These are phyloP conservation scores for Phtheirospermum japonicum DNA, from an alignment of 257 asterid species.

Conservation along the genomic window DNA sequence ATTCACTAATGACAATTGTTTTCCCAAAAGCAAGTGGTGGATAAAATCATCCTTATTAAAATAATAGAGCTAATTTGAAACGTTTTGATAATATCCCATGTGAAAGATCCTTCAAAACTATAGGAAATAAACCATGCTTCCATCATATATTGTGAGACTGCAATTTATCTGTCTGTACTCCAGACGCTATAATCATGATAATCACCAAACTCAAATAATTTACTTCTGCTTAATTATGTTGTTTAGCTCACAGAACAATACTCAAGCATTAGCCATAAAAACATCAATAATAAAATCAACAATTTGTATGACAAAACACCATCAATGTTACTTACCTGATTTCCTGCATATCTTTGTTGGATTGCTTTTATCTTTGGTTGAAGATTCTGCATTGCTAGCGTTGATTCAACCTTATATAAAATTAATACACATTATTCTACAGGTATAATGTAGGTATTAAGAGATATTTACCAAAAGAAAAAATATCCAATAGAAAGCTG, in stretches of 20 bases:
- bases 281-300: neutral
- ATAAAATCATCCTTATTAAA: neutral
- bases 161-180: neutral
- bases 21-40: neutral
- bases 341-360: constrained; percentile 96
- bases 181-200: constrained; percentile 19
- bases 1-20: constrained; percentile 13
- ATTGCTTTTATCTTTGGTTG: constrained; percentile 99
- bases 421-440: constrained; percentile 21
- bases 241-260: constrained; percentile 12
- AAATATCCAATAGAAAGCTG: neutral
- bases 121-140: constrained; percentile 16
- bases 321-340: constrained; percentile 57
- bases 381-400: constrained; percentile 97
- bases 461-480: constrained; percentile 22
- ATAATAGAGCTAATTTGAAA: constrained; percentile 1
- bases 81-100: neutral
- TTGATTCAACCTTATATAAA: constrained; percentile 78
- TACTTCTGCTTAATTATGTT: neutral
- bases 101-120: constrained; percentile 9
- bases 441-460: constrained; percentile 21
- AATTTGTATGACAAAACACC: constrained; percentile 15
- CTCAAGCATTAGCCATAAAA: constrained; percentile 14
- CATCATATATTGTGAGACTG: constrained; percentile 19
- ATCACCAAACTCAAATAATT: constrained; percentile 16